A percentile compares a stretch with the other conserved stretches of the same genome.
Evolutionary conservation across 495 filamentous ascomycete genomes (phyloP).

Genomic region (Aspergillus conjunctus): DNA sequence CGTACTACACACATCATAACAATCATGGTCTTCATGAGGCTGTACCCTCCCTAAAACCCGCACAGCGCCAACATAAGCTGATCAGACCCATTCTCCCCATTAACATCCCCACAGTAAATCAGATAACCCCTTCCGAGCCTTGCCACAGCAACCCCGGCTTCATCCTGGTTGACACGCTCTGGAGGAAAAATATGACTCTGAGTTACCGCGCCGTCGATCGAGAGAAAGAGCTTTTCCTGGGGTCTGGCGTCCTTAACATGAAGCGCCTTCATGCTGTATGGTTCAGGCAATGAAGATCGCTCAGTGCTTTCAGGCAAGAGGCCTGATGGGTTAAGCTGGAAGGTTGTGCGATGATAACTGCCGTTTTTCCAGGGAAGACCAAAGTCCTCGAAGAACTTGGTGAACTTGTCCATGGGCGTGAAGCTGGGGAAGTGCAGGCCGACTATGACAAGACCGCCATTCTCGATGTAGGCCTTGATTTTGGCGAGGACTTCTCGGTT

Average conservation of each 20-base stretch:
- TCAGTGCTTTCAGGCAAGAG: slow-evolving; percentile 17
- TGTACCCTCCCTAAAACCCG: background rate
- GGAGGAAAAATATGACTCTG: slow-evolving; percentile 3
- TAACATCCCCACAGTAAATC: slow-evolving; percentile 53
- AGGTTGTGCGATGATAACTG: slow-evolving; percentile 35
- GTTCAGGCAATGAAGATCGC: slow-evolving; percentile 27
- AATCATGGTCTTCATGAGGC: too few species aligned
- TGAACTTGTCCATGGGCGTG: slow-evolving; percentile 22
- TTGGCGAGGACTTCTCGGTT: slow-evolving; percentile 19
- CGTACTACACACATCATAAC: too few species aligned
- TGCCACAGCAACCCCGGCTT: slow-evolving; percentile 38
- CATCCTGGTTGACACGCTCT: slow-evolving; percentile 25
- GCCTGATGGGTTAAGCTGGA: slow-evolving; percentile 23
- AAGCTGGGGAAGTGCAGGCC: slow-evolving; percentile 36
- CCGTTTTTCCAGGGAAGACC: slow-evolving; percentile 43
- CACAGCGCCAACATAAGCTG: slow-evolving; percentile 39
- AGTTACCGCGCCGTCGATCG: slow-evolving; percentile 8
- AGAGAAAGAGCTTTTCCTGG: slow-evolving; percentile 36
- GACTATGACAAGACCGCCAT: slow-evolving; percentile 32
- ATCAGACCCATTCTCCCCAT: slow-evolving; percentile 39
- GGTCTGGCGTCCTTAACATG: slow-evolving; percentile 36
- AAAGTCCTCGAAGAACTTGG: slow-evolving; percentile 29
- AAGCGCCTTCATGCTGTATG: slow-evolving; percentile 49
- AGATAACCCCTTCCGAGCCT: slow-evolving; percentile 41
- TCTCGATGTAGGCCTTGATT: slow-evolving; percentile 20